Evolutionary conservation across 2,329 filamentous ascomycete species (phyloP).

Genomic region (Atkinsonella hypoxylon): DNA sequence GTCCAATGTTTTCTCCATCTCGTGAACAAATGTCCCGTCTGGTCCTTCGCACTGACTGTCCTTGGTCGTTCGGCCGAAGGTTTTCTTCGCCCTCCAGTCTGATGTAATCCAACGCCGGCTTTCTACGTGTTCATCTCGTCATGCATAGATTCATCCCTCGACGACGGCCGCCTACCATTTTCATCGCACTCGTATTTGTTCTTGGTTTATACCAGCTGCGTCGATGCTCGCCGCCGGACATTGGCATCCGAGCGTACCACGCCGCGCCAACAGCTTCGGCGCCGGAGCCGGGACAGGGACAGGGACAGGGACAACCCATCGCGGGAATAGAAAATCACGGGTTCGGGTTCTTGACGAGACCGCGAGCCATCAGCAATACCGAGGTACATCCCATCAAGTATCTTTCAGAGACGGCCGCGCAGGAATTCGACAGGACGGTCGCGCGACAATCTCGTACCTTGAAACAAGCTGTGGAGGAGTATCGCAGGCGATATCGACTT

Average conservation of each 20-base stretch:
- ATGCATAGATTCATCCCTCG: not conserved
- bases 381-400: not conserved
- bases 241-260: not conserved
- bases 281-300: too few species aligned
- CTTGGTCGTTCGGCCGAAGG: too few species aligned
- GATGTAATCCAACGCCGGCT: too few species aligned
- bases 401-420: not conserved
- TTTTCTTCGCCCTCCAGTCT: too few species aligned
- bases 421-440: conserved; percentile 9
- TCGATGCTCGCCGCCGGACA: not conserved
- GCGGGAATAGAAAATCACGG: not conserved
- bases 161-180: not conserved
- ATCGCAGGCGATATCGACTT: conserved; percentile 68
- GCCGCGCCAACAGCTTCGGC: not conserved
- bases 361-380: not conserved
- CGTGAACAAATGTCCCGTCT: too few species aligned
- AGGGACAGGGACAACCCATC: too few species aligned
- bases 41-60: too few species aligned
- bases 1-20: too few species aligned
- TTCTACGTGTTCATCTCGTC: not conserved
- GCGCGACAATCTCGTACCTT: conserved; percentile 61
- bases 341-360: not conserved
- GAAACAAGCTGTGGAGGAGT: conserved; percentile 65
- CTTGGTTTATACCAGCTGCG: not conserved
- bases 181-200: not conserved